These are phyloP conservation scores for Berkeleyomyces rouxiae DNA, from an alignment of 2,329 filamentous ascomycete genomes.

Conservation along the genomic window DNA sequence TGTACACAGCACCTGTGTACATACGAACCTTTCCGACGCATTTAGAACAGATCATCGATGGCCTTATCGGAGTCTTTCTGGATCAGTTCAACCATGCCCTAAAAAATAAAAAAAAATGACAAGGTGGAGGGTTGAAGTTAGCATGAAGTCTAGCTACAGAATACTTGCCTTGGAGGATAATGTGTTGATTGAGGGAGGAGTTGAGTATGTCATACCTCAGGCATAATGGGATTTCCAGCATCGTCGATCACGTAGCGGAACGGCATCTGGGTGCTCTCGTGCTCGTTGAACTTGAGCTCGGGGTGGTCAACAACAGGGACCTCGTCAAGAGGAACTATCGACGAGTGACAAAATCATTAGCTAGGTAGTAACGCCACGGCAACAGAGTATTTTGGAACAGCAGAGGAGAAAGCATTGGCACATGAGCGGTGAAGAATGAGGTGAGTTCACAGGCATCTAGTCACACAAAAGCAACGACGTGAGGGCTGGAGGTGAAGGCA, in stretches of 20 bases:
- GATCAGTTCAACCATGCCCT: slow-evolving; percentile 93
- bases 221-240: slow-evolving; percentile 75
- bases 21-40: not conserved
- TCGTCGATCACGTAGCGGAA: slow-evolving; percentile 79
- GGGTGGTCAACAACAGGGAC: slow-evolving; percentile 77
- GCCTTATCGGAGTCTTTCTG: slow-evolving; percentile 86
- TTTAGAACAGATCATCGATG: slow-evolving; percentile 65
- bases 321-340: slow-evolving; percentile 54
- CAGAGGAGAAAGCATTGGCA: not conserved
- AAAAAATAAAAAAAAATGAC: not conserved
- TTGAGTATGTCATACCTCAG: slow-evolving; percentile 42
- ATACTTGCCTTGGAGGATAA: not conserved
- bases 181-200: not conserved
- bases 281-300: slow-evolving; percentile 74
- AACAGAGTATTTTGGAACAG: not conserved
- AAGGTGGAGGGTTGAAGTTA: not conserved
- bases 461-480: not conserved
- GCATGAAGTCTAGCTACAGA: not conserved
- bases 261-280: slow-evolving; percentile 94
- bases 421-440: not conserved
- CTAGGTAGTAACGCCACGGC: not conserved
- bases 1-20: not conserved
- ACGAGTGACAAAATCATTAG: not conserved
- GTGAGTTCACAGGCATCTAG: not conserved
- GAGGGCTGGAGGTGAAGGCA: not conserved